Conservation (phyloP, 2,329 filamentous ascomycete species). For the Mycosphaerella sp. region DNA sequence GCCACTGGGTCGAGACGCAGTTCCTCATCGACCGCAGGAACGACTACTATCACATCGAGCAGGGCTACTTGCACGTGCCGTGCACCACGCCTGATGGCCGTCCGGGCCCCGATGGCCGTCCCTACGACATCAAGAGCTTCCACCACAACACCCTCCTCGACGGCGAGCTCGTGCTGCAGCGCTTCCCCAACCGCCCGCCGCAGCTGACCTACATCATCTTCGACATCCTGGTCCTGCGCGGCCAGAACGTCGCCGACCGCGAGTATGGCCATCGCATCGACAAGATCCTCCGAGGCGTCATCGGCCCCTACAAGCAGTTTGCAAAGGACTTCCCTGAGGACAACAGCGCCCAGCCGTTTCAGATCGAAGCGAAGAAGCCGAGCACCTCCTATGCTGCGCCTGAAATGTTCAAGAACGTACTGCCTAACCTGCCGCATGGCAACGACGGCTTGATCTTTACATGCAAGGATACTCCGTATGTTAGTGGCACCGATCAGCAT, state of each 20-base stretch:
- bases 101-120: neutral
- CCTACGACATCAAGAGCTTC: constrained; percentile 51
- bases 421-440: constrained; percentile 79
- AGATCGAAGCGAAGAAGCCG: constrained; percentile 81
- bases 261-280: constrained; percentile 84
- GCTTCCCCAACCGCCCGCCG: constrained; percentile 57
- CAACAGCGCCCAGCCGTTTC: constrained; percentile 65
- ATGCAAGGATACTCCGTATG: constrained; percentile 80
- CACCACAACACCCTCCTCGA: constrained; percentile 80
- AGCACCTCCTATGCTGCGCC: constrained; percentile 83
- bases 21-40: constrained; percentile 98
- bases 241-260: constrained; percentile 66
- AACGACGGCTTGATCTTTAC: constrained; percentile 98
- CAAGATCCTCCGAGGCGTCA: constrained; percentile 57
- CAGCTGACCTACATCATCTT: constrained; percentile 86
- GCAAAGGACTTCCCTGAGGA: constrained; percentile 64
- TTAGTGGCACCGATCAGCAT: constrained; percentile 81
- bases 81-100: constrained; percentile 47
- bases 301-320: constrained; percentile 25
- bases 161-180: constrained; percentile 85
- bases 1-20: constrained; percentile 51
- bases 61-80: constrained; percentile 71
- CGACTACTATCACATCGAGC: constrained; percentile 82
- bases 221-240: constrained; percentile 80
- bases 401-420: constrained; percentile 83